Evolutionary conservation across 108 stramenopile species (phyloP), one percentile per base, ranked within the genome.

Genomic region (Nitzschia sp.): DNA sequence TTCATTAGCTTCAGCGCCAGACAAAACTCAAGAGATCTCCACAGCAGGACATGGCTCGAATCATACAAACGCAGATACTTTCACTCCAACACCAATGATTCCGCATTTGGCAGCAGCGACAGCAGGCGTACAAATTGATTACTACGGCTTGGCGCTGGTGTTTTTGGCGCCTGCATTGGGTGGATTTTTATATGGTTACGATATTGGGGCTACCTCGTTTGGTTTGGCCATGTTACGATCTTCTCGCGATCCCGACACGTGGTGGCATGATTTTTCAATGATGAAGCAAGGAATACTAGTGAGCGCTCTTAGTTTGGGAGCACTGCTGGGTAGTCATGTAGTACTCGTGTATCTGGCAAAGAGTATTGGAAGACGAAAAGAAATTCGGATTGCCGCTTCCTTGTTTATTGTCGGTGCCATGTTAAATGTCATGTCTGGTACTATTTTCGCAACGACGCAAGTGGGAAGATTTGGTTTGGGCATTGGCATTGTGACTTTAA

Each of bases 331-430:
- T 17, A 64, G 61, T 24, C 79, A 80, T 47, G 59, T 80, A 0
- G 73, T 80, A 6, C 51, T 80, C 48, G 57, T 69, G 17, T 71
- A 58, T 36, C 36, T 74, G 32, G 79, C 84, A 15, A 64, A 80
- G 21, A 45, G 34, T 8, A 64, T 88, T 46, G 87, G 89, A 9
- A 70, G 92, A 24, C 81, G 89, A 5, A 80, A 68, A 32, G 87
- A 90, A 71, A 68, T 93, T 2, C 80, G 87, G 1, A 42, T 93
- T 15, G 84, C 81, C 11, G 75, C 89, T 0, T 24, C 74, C 4
- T 56, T 87, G 21, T 91, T 82, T 69, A 67, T 91, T 54, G 24
- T 82, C 5, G 92, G 92, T 9, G 71, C 78, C 13, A 66, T 82
- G 62, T 48, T 76, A 30, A 70, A 68, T 45, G 49, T 77, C 36